phyloP scores from a whole-genome alignment of 495 filamentous ascomycete species.

The Hypomontagnella monticulosa region DNA sequence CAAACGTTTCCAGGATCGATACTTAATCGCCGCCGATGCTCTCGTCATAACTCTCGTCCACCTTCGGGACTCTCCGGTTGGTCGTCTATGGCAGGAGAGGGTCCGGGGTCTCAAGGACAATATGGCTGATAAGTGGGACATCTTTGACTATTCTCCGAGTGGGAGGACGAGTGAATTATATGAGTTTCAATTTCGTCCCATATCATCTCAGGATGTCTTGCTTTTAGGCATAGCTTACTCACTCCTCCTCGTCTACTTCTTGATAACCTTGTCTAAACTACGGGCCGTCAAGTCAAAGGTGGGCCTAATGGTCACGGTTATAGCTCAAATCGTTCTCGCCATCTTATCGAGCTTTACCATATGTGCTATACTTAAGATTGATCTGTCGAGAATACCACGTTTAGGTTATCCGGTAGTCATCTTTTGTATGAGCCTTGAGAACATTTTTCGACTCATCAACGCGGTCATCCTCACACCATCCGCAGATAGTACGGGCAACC shows the following conservation, averaged over 20 bases:
- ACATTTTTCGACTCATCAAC: slow-evolving; percentile 77
- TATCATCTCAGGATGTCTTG: slow-evolving; percentile 67
- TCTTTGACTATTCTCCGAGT: slow-evolving; percentile 64
- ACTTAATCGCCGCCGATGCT: slow-evolving; percentile 72
- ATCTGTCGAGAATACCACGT: slow-evolving; percentile 67
- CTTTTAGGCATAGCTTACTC: slow-evolving; percentile 68
- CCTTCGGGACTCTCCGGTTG: slow-evolving; percentile 64
- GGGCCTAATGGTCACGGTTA: slow-evolving; percentile 71
- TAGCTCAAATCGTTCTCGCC: slow-evolving; percentile 72
- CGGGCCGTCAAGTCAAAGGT: slow-evolving; percentile 73
- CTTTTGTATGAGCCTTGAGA: slow-evolving; percentile 74
- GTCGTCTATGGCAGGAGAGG: slow-evolving; percentile 66
- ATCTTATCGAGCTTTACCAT: slow-evolving; percentile 72
- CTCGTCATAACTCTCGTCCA: slow-evolving; percentile 78
- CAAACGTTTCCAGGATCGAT: slow-evolving; percentile 70
- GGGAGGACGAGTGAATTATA: slow-evolving; percentile 68
- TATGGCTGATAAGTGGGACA: slow-evolving; percentile 60
- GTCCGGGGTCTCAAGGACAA: slow-evolving; percentile 57
- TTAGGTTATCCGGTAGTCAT: slow-evolving; percentile 76
- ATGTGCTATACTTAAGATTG: slow-evolving; percentile 68
- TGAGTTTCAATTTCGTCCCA: slow-evolving; percentile 75
- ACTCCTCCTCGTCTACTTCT: slow-evolving; percentile 65
- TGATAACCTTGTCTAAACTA: slow-evolving; percentile 66
- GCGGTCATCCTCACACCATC: slow-evolving; percentile 72
- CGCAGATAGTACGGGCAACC: slow-evolving; percentile 64